Base-by-base conservation (phyloP, 345 rosid species). In the Bretschneidera sinensis region DNA sequence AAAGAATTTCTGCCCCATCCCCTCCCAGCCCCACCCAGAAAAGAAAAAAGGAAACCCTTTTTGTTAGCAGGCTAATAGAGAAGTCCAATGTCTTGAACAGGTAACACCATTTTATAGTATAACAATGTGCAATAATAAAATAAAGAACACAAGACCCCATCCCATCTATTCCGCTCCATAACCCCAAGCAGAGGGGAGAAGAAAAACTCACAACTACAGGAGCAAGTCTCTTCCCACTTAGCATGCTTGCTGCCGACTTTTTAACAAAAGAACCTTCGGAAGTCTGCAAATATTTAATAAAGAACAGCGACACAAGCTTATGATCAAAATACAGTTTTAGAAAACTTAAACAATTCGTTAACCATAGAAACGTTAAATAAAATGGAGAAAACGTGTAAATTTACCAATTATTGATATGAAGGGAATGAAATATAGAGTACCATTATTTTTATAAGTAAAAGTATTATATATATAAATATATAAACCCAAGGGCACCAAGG, bases 171-270 rank as follows among this genome's bases (percentile, higher is more conserved):
- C 15, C 10, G 45, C 10, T 14, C 45, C 45, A 39, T 1, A 5
- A 9, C 45, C 16, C 45, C 4, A 39, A 39, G 10, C 16, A 39
- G 33, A 28, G 33, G n/a, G n/a, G n/a, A n/a, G n/a, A n/a, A n/a
- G n/a, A n/a, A 51, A 45, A 67, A 71, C 92, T 83, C 71, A 91
- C 97, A 59, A 84, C 94, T 31, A 85, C 76, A 51, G 82, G 65
- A 65, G 72, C 81, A 66, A 86, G 85, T 77, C 77, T 88, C 87
- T 82, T 95, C 61, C 96, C 97, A 66, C 87, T 82, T 71, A 95
- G 88, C 99, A 95, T 85, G 81, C 99, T 95, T 54, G 98, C 99
- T 6, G 99, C 99, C 48, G 99, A 95, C 74, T 75, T 95, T 67
- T 79, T 79, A 63, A 82, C 89, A 65, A 84, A 76, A 39, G 83